Conservation (phyloP, 805 yeast species). For the Nakazawaea ernobii region DNA sequence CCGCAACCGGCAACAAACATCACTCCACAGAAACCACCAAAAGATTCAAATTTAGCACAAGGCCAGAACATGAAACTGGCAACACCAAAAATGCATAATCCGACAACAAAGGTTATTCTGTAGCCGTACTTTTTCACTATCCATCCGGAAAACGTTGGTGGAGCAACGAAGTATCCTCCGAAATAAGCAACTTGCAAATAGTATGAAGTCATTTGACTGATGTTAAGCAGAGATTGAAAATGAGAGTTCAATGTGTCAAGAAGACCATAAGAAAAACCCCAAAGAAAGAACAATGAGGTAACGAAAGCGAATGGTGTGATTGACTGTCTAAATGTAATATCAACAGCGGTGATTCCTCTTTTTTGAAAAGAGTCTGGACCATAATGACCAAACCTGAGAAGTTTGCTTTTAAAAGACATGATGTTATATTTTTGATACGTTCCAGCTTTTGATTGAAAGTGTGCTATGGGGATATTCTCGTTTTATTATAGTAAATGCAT, state of each 20-base stretch:
- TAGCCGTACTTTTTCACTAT: constrained; percentile 11
- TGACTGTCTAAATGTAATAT: constrained; percentile 10
- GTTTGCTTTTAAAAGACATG: neutral
- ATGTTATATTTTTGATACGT: neutral
- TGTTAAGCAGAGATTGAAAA: constrained; percentile 12
- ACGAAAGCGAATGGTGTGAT: constrained; percentile 11
- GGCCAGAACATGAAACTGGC: constrained; percentile 14
- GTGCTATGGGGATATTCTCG: neutral
- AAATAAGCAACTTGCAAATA: constrained; percentile 13
- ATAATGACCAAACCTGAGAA: constrained; percentile 12
- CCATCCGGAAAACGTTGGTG: constrained; percentile 10
- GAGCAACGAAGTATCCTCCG: constrained; percentile 13
- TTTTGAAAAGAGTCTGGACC: constrained; percentile 12
- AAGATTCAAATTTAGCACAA: constrained; percentile 11
- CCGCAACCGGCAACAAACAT: constrained; percentile 14
- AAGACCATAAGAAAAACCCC: constrained; percentile 14
- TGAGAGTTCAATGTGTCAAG: constrained; percentile 12
- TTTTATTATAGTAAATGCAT: too few species aligned
- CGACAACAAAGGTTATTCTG: constrained; percentile 11
- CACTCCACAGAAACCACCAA: constrained; percentile 13
- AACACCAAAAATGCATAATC: constrained; percentile 9
- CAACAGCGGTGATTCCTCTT: constrained; percentile 13
- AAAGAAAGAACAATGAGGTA: constrained; percentile 12
- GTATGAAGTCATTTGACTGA: constrained; percentile 10
- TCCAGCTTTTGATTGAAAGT: neutral